phyloP scores from a whole-genome alignment of 2,329 filamentous ascomycete genomes.

The Penicillium psychrosexuale region DNA sequence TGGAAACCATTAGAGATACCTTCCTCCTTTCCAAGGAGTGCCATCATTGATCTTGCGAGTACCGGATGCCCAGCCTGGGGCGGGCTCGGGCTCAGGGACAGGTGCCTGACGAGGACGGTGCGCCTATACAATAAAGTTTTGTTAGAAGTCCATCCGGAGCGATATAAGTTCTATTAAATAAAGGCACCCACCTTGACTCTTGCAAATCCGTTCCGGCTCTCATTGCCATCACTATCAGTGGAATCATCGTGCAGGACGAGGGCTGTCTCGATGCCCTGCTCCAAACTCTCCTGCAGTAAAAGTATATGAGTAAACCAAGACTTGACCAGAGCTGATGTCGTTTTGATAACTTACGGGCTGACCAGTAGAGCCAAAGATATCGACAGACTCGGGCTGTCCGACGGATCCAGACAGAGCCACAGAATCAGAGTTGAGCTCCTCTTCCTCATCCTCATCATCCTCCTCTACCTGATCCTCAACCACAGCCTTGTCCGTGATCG shows the following conservation, averaged over 20 bases:
- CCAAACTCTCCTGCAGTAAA: neutral
- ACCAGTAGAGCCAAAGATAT: neutral
- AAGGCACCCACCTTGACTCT: constrained; percentile 1
- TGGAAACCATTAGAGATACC: neutral
- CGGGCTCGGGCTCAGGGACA: neutral
- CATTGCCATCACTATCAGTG: neutral
- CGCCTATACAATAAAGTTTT: neutral
- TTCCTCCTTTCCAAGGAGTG: neutral
- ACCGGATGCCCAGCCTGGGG: neutral
- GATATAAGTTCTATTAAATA: neutral
- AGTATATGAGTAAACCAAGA: neutral
- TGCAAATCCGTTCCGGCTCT: neutral
- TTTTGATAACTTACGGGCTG: neutral
- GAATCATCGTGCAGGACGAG: neutral
- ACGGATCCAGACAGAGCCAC: neutral
- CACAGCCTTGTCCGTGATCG: neutral
- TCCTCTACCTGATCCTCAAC: neutral
- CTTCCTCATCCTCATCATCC: neutral
- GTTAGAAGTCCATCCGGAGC: neutral
- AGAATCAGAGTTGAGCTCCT: neutral
- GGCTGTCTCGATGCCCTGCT: neutral
- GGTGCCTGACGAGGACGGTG: neutral
- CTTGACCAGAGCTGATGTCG: neutral
- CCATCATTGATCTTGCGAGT: neutral
- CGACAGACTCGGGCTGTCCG: neutral